Base-by-base conservation (phyloP, 805 yeast genomes). In the Yamadazyma phyllophila region DNA sequence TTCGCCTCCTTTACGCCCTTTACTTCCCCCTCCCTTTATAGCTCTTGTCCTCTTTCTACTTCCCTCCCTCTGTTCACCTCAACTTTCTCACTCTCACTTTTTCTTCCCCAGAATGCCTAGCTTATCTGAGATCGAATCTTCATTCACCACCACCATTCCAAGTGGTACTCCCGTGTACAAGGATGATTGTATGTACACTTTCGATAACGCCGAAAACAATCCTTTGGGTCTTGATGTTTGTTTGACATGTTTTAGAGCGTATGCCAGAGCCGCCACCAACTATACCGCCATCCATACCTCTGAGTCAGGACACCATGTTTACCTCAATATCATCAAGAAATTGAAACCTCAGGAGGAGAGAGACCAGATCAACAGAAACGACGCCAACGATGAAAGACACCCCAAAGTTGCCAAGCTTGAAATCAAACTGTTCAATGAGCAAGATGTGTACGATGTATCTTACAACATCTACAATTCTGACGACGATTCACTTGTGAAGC, bases 101-200 rank as follows among this genome's bases (percentile, higher is more conserved):
- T 20, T 20, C 24, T 20, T 20, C 24, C 24, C 24, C 24, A 20
- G 24, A 20, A 20, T 20, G 24, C 24, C 24, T 20, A 20, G 24
- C 24, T 20, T 20, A 37, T 26, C 40, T 7, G 15, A 39, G 5
- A 12, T 30, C 14, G 36, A 16, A 20, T 13, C 26, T 7, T 31
- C 37, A 8, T 40, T 40, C 20, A 31, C 36, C 8, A 14, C 29
- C 15, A 16, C 37, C 12, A 31, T 42, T 11, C 36, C 45, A 17
- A 16, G 37, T 9, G 49, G 49, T 2, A 33, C 52, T 6, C 14
- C 15, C 15, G 52, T 51, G 2, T 83, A 81, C 57, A 91, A 88
- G 59, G 97, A 92, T 67, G 97, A 90, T 53, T 91, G 97, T 60
- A 85, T 86, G 69, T 92, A 79, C 65, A 85, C 91, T 43, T 92